Percentiles rank a stretch among this genome's conserved stretches.
Evolutionary conservation across 176 grass and related monocot genomes (phyloP).

Genomic region (Avena sativa): DNA sequence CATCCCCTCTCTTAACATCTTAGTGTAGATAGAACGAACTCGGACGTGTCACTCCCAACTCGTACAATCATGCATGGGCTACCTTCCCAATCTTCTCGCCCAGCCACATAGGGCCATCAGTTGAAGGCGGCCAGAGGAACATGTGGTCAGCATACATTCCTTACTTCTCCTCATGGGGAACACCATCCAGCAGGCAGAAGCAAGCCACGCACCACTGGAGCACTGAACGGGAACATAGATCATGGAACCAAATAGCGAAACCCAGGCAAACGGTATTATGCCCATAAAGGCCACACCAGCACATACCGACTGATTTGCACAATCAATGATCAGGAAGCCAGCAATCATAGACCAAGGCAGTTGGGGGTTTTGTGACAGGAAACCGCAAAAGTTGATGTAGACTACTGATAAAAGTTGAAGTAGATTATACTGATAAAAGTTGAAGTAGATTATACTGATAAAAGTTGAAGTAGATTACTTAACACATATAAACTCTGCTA

Average conservation of each 20-base stretch:
- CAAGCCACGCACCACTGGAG: neutral
- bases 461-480: neutral
- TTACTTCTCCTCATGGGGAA: neutral
- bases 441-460: neutral
- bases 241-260: neutral
- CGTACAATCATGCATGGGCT: neutral
- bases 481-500: neutral
- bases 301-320: neutral
- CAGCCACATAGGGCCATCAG: neutral
- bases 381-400: no score
- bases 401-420: neutral
- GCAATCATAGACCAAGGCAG: neutral
- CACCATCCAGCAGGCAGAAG: conserved; percentile 1
- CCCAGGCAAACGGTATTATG: neutral
- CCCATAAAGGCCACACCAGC: neutral
- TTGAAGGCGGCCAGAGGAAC: neutral
- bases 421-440: neutral
- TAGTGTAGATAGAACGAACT: neutral
- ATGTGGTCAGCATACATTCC: neutral
- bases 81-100: neutral
- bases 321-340: neutral
- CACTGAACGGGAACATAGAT: neutral
- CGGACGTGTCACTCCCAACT: neutral
- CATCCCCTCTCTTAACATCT: neutral
- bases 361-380: no score